Conservation (phyloP, 75 land plant species). For the Pinus albicaulis region DNA sequence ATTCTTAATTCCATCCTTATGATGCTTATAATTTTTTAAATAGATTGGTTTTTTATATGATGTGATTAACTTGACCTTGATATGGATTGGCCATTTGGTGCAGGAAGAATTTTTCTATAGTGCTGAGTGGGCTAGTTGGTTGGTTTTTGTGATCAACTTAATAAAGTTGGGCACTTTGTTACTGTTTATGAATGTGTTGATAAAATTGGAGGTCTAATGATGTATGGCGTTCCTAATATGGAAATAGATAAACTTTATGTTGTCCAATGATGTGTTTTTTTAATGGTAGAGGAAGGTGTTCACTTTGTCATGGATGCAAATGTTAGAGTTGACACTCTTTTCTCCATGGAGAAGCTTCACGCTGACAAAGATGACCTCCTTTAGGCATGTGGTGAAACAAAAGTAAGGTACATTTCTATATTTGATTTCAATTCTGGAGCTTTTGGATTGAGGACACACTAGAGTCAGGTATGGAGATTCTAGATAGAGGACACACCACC, state of each 20-base stretch:
- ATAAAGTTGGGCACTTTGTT: constrained; percentile 77
- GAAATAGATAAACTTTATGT: no score
- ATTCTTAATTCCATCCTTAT: no score
- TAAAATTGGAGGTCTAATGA: no score
- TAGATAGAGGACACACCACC: no score
- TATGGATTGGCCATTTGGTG: background rate
- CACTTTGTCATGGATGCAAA: constrained; percentile 85
- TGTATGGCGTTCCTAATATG: no score
- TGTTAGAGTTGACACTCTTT: constrained; percentile 79
- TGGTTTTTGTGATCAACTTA: constrained; percentile 98
- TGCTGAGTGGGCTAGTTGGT: constrained; percentile 98
- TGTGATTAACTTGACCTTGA: background rate
- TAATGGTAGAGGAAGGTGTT: constrained; percentile 91
- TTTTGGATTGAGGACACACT: no score
- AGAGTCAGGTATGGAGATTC: no score
- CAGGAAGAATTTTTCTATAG: constrained; percentile 89
- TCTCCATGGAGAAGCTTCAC: constrained; percentile 64
- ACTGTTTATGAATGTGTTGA: no score
- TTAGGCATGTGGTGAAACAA: constrained; percentile 95
- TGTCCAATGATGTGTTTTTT: no score
- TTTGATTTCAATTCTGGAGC: background rate
- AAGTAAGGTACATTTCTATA: constrained; percentile 66
- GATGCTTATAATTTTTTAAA: background rate
- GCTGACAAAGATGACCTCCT: constrained; percentile 77
- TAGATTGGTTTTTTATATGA: background rate